Percentiles rank a stretch among this genome's conserved stretches.
Evolutionary conservation across 148 eudicot genomes (phyloP).

Genomic region (Rhododendron ferrugineum): DNA sequence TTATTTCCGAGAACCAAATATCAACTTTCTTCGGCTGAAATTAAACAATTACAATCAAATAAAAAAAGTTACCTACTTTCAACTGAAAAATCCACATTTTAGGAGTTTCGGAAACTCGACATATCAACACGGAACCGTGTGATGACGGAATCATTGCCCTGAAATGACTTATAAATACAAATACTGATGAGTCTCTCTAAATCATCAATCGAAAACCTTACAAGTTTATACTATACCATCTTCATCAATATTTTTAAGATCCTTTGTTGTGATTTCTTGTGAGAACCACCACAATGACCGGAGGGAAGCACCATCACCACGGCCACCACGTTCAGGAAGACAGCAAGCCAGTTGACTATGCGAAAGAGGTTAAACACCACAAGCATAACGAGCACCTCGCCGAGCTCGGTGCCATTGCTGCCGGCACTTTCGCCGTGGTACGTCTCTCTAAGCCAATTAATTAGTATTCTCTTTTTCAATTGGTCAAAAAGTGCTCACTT

Average conservation of each 20-base stretch:
- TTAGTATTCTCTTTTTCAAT: no score
- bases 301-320: constrained; percentile 9
- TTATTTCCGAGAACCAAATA: neutral
- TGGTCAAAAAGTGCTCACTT: no score
- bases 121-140: neutral
- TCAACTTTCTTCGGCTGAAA: neutral
- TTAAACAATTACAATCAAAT: neutral
- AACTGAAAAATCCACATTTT: neutral
- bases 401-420: constrained; percentile 31
- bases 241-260: neutral
- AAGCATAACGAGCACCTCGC: constrained; percentile 25
- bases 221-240: neutral
- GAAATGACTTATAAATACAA: neutral
- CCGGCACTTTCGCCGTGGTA: constrained; percentile 50
- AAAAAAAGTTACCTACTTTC: neutral
- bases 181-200: neutral
- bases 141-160: neutral
- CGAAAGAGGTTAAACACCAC: constrained; percentile 42
- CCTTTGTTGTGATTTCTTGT: neutral
- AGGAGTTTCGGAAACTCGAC: neutral
- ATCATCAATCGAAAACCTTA: neutral
- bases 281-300: constrained; percentile 1
- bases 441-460: neutral
- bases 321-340: neutral
- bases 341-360: constrained; percentile 8